These are phyloP conservation scores for Cryptococcus maquisensis DNA, from an alignment of 1,284 basidiomycete genomes.

Conservation along the genomic window DNA sequence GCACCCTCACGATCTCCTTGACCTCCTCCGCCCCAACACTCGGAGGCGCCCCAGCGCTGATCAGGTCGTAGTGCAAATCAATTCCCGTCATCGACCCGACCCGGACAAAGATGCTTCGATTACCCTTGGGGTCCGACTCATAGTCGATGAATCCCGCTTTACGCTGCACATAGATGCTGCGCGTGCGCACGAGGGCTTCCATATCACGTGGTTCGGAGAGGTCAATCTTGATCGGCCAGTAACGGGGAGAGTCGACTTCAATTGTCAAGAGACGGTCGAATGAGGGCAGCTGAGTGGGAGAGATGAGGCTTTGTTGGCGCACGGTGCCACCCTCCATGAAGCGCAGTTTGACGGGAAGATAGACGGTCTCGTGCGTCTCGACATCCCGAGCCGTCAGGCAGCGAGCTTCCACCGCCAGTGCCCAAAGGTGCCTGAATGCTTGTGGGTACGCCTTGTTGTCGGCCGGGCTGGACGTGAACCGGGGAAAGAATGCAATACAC, in stretches of 20 bases:
- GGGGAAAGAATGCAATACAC: conserved; percentile 85
- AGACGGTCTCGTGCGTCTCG: conserved; percentile 81
- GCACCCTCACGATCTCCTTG: conserved; percentile 75
- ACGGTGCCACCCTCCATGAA: conserved; percentile 56
- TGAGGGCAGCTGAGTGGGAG: conserved; percentile 86
- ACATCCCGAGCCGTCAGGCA: conserved; percentile 87
- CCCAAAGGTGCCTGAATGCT: conserved; percentile 92
- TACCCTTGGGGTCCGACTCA: conserved; percentile 85
- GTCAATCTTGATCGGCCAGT: conserved; percentile 86
- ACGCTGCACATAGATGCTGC: conserved; percentile 86
- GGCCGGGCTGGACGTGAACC: conserved; percentile 68
- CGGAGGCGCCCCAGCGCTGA: conserved; percentile 59
- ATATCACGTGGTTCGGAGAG: conserved; percentile 65
- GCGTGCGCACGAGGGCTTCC: conserved; percentile 63
- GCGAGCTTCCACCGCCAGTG: conserved; percentile 86
- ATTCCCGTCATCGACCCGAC: conserved; percentile 71
- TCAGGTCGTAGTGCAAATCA: conserved; percentile 69
- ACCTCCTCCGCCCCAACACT: conserved; percentile 65
- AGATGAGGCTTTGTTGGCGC: conserved; percentile 70
- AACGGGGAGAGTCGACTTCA: conserved; percentile 82
- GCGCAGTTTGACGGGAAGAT: conserved; percentile 82
- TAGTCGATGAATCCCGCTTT: conserved; percentile 89
- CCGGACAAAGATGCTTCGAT: conserved; percentile 76
- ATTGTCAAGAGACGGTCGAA: conserved; percentile 73
- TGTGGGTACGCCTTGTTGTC: conserved; percentile 92